phyloP scores from a whole-genome alignment of 208 protist species.

The Herpetomonas samuelpessoai region DNA sequence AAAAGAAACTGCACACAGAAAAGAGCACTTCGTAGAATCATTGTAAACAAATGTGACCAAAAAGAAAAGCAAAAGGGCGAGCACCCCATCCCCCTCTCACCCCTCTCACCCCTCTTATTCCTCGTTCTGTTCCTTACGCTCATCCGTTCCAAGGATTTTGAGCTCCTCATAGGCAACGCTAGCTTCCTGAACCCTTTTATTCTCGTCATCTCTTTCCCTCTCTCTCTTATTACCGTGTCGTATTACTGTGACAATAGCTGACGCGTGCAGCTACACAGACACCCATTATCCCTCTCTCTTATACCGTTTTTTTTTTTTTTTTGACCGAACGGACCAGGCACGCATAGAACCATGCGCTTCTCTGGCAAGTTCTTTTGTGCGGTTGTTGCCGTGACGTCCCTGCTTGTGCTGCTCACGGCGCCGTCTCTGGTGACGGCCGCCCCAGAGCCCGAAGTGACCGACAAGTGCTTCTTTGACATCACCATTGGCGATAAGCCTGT shows the following conservation, averaged over 20 bases:
- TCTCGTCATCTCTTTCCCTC: neutral
- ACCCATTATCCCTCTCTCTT: neutral
- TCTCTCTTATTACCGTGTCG: neutral
- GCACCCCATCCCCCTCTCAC: too few relatives aligned
- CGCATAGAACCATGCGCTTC: neutral
- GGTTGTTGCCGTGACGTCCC: constrained; percentile 15
- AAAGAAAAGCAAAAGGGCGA: too few relatives aligned
- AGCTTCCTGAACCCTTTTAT: too few relatives aligned
- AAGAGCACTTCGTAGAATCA: too few relatives aligned
- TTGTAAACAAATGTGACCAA: too few relatives aligned
- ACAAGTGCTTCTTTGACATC: constrained; percentile 87
- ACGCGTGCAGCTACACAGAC: too few relatives aligned
- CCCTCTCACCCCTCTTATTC: too few relatives aligned
- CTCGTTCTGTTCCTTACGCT: too few relatives aligned
- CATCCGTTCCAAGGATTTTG: too few relatives aligned
- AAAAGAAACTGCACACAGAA: too few relatives aligned
- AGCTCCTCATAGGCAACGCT: too few relatives aligned
- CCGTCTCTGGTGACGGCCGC: constrained; percentile 15
- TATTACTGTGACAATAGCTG: too few relatives aligned
- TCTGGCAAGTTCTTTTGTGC: neutral
- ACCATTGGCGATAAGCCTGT: constrained; percentile 49
- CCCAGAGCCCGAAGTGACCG: constrained; percentile 59
- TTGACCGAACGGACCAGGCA: constrained; percentile 4
- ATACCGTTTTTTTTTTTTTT: neutral
- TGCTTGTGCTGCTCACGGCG: constrained; percentile 16